Evolutionary conservation across 352 stramenopile species (phyloP).

Genomic region (Pythium guiyangense): DNA sequence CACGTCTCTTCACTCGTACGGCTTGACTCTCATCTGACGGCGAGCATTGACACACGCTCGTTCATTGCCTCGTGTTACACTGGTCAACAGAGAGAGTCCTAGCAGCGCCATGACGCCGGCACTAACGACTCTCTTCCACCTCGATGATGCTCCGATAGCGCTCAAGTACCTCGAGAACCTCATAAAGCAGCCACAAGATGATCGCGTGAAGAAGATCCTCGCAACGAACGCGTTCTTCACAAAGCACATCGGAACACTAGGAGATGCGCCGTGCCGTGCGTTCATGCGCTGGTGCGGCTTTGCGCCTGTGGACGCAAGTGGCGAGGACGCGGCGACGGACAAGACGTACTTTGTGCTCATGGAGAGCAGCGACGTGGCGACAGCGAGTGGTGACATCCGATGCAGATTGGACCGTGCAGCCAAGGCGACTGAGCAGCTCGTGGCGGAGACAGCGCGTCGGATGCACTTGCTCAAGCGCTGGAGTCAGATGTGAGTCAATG

Average conservation of each 20-base stretch:
- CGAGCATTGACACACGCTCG: too few species aligned
- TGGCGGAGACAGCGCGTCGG: too few species aligned
- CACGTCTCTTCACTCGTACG: too few species aligned
- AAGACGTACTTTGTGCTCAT: too few species aligned
- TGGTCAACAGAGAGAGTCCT: not conserved
- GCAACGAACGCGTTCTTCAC: slow-evolving; percentile 71
- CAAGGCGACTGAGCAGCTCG: too few species aligned
- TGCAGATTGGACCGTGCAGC: too few species aligned
- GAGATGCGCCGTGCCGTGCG: not conserved
- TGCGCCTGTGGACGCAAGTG: not conserved
- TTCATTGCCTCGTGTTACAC: not conserved
- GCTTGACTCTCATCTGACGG: too few species aligned
- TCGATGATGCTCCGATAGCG: slow-evolving; percentile 13
- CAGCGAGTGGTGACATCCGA: too few species aligned
- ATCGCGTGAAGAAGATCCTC: slow-evolving; percentile 70
- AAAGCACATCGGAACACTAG: slow-evolving; percentile 33
- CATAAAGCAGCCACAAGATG: slow-evolving; percentile 35
- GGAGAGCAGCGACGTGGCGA: too few species aligned
- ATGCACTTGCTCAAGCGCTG: too few species aligned
- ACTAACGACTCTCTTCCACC: not conserved
- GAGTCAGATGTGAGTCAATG: too few species aligned
- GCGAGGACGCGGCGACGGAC: too few species aligned
- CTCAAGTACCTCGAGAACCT: slow-evolving; percentile 75
- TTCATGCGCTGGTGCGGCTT: slow-evolving; percentile 68
- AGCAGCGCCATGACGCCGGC: not conserved